Conservation (phyloP, 1,284 basidiomycete genomes). For the Serendipita sp. region DNA sequence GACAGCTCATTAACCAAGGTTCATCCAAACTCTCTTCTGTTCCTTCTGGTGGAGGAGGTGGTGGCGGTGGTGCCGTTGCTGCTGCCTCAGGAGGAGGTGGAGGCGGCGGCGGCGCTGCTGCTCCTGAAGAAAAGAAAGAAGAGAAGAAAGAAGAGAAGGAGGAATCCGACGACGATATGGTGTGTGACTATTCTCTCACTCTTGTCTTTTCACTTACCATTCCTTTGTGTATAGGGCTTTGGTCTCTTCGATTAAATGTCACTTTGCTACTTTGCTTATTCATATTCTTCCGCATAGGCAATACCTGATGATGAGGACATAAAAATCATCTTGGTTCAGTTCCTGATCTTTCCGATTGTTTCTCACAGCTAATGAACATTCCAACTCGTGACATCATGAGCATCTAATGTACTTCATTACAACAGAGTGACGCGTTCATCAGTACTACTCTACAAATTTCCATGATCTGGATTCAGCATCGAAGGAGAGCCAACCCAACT, state of each 20-base stretch:
- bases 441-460: too few relatives aligned
- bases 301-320: not conserved
- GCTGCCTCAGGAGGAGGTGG: constrained; percentile 44
- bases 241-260: not conserved
- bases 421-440: too few relatives aligned
- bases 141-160: constrained; percentile 53
- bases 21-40: constrained; percentile 88
- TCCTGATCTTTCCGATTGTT: too few relatives aligned
- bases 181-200: constrained; percentile 6
- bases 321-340: too few relatives aligned
- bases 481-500: too few relatives aligned
- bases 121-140: constrained; percentile 51
- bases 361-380: too few relatives aligned
- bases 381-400: too few relatives aligned
- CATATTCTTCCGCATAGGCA: not conserved
- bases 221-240: constrained; percentile 11
- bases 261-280: not conserved
- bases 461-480: constrained; percentile 34
- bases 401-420: too few relatives aligned
- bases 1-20: constrained; percentile 82
- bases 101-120: constrained; percentile 46
- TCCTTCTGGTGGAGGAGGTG: constrained; percentile 67
- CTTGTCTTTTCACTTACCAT: constrained; percentile 23
- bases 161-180: constrained; percentile 28
- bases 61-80: constrained; percentile 33